Conservation (phyloP, 306 rosid species). For the Corylus americana region DNA sequence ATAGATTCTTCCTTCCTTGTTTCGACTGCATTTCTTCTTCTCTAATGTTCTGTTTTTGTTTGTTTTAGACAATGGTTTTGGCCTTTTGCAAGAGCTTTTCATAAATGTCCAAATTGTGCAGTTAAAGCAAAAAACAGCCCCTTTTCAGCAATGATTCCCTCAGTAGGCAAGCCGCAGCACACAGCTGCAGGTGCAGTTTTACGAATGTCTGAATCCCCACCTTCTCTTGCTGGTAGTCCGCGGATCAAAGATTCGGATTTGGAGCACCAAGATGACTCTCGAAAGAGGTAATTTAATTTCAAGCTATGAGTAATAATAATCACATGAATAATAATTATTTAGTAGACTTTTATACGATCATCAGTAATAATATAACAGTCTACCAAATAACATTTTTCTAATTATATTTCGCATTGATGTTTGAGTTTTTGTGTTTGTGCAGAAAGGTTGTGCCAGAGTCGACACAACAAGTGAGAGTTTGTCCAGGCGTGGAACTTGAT, state of each 20-base stretch:
- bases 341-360: too few relatives aligned
- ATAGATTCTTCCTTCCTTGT: neutral
- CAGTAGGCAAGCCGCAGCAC: conserved; percentile 31
- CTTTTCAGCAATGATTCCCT: neutral
- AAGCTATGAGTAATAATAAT: too few relatives aligned
- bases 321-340: too few relatives aligned
- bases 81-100: neutral
- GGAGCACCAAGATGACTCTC: conserved; percentile 42
- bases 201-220: conserved; percentile 61
- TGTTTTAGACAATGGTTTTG: neutral
- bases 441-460: conserved; percentile 60
- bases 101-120: neutral
- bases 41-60: neutral
- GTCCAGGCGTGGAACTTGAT: conserved; percentile 61
- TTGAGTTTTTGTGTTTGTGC: conserved; percentile 4
- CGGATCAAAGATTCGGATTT: conserved; percentile 80
- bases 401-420: neutral
- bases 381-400: too few relatives aligned
- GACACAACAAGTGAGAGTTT: conserved; percentile 56
- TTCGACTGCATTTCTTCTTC: neutral
- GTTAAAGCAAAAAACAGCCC: neutral
- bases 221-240: conserved; percentile 61
- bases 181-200: conserved; percentile 3
- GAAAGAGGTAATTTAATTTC: conserved; percentile 50
- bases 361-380: too few relatives aligned